These are phyloP conservation scores for Yamadazyma triangularis DNA, from an alignment of 1,139 yeast species.

Conservation along the genomic window DNA sequence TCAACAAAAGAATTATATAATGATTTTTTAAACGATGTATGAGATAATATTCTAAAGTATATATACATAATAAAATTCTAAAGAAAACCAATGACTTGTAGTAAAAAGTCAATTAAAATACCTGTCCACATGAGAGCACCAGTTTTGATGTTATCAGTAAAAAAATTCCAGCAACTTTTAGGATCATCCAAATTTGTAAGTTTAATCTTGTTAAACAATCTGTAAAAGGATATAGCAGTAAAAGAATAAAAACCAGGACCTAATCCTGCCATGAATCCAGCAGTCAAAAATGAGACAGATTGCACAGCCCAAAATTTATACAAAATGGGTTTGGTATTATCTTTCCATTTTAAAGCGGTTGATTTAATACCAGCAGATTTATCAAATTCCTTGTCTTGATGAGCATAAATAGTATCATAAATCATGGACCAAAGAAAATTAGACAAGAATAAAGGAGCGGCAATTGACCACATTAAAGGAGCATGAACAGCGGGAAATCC, in stretches of 20 bases:
- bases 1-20: slow-evolving; percentile 14
- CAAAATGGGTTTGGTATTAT: slow-evolving; percentile 64
- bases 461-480: slow-evolving; percentile 66
- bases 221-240: slow-evolving; percentile 61
- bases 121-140: slow-evolving; percentile 81
- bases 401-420: slow-evolving; percentile 95
- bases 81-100: slow-evolving; percentile 23
- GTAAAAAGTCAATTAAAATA: slow-evolving; percentile 65
- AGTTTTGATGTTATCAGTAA: slow-evolving; percentile 70
- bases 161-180: slow-evolving; percentile 75
- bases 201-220: slow-evolving; percentile 62
- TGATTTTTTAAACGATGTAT: slow-evolving; percentile 9
- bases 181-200: slow-evolving; percentile 78
- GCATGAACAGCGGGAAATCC: slow-evolving; percentile 96
- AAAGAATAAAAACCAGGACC: slow-evolving; percentile 81
- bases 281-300: slow-evolving; percentile 54
- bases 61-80: background rate
- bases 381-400: slow-evolving; percentile 91
- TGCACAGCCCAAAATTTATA: slow-evolving; percentile 64
- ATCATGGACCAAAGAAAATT: slow-evolving; percentile 91
- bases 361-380: slow-evolving; percentile 87
- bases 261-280: slow-evolving; percentile 78
- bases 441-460: slow-evolving; percentile 72
- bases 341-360: slow-evolving; percentile 93
- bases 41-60: slow-evolving; percentile 3